Base-by-base conservation (phyloP, 2,329 filamentous ascomycete genomes). In the Boeremia exigua region DNA sequence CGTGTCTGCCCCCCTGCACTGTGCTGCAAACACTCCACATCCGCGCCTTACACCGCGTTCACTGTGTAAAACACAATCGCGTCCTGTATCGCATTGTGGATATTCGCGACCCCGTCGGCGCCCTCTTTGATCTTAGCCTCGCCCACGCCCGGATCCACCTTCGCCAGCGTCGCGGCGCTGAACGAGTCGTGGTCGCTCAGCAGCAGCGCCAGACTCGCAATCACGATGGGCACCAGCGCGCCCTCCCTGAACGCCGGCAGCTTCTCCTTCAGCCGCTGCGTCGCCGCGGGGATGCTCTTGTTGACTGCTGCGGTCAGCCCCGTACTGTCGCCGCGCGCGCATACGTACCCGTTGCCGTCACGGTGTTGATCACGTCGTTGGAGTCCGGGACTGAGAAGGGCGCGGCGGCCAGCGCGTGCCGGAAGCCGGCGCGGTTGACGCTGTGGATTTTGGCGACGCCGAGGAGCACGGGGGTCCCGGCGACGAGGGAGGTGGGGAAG, bases 121-220 rank as follows among this genome's bases (percentile, higher is more conserved):
- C 56, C 61, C 34, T 61, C 50, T n/a, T 38, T 25, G 11, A 50
- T 45, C 52, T 64, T 62, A 23, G 52, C 52, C 17, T 48, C 34
- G 1, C 49, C 43, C 4, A 62, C 50, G 6, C 48, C 45, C 0
- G 44, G 46, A 44, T 59, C 47, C 19, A 54, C 44, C 19, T 62
- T 62, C 36, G 47, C 47, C 40, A 59, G 37, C 8, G 47, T 48
- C 14, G 56, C 60, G 8, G 49, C 56, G 36, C 61, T 66, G 36
- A 66, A 66, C 11, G 58, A 56, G 23, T 66, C 63, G 38, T 66
- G 63, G 40, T 66, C 61, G 10, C 30, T 52, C 29, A 61, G 36
- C 48, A 66, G 15, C 17, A 66, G 38, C 10, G 50, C 38, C 29
- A 64, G 17, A 47, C 61, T 64, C 1, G 61, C 61, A 29, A 66